These are phyloP conservation scores for Fusarium camptoceras DNA, from an alignment of 2,329 filamentous ascomycete species.

Conservation along the genomic window DNA sequence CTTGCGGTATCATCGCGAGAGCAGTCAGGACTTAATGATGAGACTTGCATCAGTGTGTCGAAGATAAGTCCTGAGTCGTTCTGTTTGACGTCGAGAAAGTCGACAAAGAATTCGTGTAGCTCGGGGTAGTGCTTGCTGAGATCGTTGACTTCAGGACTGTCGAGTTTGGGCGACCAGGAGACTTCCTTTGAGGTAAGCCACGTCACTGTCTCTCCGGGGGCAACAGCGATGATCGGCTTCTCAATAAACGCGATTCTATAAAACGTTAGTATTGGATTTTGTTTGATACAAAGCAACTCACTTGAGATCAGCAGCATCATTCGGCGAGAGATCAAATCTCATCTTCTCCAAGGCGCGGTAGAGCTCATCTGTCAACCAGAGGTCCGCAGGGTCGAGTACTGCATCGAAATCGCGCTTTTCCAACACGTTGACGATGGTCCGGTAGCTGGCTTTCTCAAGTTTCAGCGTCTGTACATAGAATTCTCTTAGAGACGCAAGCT, in stretches of 20 bases:
- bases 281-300: background rate
- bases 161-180: conserved; percentile 37
- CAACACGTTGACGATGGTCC: conserved; percentile 30
- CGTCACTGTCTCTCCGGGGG: conserved; percentile 25
- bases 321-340: conserved; percentile 23
- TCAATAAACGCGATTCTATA: conserved; percentile 18
- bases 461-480: conserved; percentile 38
- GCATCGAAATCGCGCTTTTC: conserved; percentile 37
- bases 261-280: background rate
- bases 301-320: conserved; percentile 33
- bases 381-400: conserved; percentile 34
- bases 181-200: conserved; percentile 36
- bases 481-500: conserved; percentile 37
- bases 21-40: conserved; percentile 24
- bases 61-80: conserved; percentile 34
- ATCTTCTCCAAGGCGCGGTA: conserved; percentile 39
- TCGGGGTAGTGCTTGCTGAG: conserved; percentile 40
- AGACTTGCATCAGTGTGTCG: conserved; percentile 32
- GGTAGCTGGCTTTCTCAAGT: conserved; percentile 34
- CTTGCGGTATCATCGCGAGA: conserved; percentile 33
- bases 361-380: conserved; percentile 34
- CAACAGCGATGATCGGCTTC: conserved; percentile 22
- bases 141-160: conserved; percentile 32
- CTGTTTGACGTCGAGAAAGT: conserved; percentile 32
- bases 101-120: conserved; percentile 39